Evolutionary conservation across 2,329 filamentous ascomycete genomes (phyloP).

Genomic region (Fusarium sacchari): DNA sequence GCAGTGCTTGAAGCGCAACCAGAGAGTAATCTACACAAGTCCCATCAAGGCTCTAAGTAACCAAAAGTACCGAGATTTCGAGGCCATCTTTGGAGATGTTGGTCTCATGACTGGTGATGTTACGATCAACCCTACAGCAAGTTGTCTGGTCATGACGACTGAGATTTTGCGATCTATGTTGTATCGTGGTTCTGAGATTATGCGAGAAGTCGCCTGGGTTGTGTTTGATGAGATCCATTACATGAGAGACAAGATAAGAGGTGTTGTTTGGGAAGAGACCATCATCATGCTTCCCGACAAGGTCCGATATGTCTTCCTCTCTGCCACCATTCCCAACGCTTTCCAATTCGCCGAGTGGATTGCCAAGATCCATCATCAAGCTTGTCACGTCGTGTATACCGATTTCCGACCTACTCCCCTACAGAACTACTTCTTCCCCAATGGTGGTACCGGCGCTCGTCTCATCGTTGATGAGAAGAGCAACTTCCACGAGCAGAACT

Average conservation of each 20-base stretch:
- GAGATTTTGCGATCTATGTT: conserved; percentile 99
- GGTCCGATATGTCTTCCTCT: conserved; percentile 97
- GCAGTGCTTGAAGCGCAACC: conserved; percentile 95
- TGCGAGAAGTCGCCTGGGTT: conserved; percentile 99
- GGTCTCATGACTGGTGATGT: conserved; percentile 99
- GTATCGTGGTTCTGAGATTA: conserved; percentile 97
- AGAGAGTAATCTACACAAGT: conserved; percentile 98
- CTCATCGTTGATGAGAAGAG: conserved; percentile 97
- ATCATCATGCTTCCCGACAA: conserved; percentile 98
- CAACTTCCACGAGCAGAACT: conserved; percentile 95
- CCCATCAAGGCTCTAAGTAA: conserved; percentile 99
- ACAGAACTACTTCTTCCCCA: conserved; percentile 97
- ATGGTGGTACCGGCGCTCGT: conserved; percentile 91
- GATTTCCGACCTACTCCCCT: conserved; percentile 97
- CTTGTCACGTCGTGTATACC: conserved; percentile 98
- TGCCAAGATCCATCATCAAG: conserved; percentile 95
- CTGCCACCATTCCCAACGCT: conserved; percentile 96
- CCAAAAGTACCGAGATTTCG: conserved; percentile 98
- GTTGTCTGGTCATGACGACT: conserved; percentile 98
- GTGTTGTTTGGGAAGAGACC: conserved; percentile 99
- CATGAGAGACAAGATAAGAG: conserved; percentile 91
- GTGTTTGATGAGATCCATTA: conserved; percentile 99
- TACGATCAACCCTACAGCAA: conserved; percentile 98
- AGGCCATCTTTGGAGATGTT: conserved; percentile 94
- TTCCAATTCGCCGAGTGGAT: conserved; percentile 99